Percentiles rank a stretch among this genome's conserved stretches.
Evolutionary conservation across 345 rosid genomes (phyloP).

Genomic region (Citrus maxima): DNA sequence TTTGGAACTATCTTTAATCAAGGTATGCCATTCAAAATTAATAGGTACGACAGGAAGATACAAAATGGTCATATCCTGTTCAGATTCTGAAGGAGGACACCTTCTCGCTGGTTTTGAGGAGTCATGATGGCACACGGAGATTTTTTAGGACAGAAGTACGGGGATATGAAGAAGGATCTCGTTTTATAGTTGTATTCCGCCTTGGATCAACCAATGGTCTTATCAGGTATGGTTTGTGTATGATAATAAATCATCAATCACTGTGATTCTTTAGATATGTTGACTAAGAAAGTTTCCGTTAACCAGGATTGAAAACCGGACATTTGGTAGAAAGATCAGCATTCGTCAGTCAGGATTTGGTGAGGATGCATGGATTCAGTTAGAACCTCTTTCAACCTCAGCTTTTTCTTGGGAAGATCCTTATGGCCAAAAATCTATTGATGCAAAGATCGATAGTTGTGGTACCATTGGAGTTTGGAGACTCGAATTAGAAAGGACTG

Average conservation of each 20-base stretch:
- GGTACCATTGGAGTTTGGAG: slow-evolving; percentile 38
- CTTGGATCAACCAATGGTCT: slow-evolving; percentile 81
- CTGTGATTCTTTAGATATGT: not conserved
- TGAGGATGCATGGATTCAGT: slow-evolving; percentile 68
- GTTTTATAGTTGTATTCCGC: slow-evolving; percentile 88
- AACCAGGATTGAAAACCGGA: slow-evolving; percentile 89
- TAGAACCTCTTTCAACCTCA: slow-evolving; percentile 69
- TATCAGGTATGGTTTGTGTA: slow-evolving; percentile 52
- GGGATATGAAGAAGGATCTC: slow-evolving; percentile 98
- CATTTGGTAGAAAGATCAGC: slow-evolving; percentile 48
- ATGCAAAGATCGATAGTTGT: slow-evolving; percentile 55
- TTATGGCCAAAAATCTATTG: slow-evolving; percentile 77
- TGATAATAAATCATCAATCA: not conserved
- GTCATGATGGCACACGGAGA: slow-evolving; percentile 48
- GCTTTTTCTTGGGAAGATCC: slow-evolving; percentile 96
- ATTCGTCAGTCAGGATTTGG: slow-evolving; percentile 88
- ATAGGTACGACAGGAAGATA: slow-evolving; percentile 72
- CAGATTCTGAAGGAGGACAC: slow-evolving; percentile 85
- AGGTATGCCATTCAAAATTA: slow-evolving; percentile 16
- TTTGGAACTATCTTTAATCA: not conserved
- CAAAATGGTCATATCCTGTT: slow-evolving; percentile 93
- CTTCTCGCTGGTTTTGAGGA: slow-evolving; percentile 69
- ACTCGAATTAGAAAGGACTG: slow-evolving; percentile 63
- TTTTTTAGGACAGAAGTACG: slow-evolving; percentile 81
- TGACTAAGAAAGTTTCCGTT: slow-evolving; percentile 13